These are phyloP conservation scores for Fusarium mundagurra DNA, from an alignment of 2,329 filamentous ascomycete genomes.

Conservation along the genomic window DNA sequence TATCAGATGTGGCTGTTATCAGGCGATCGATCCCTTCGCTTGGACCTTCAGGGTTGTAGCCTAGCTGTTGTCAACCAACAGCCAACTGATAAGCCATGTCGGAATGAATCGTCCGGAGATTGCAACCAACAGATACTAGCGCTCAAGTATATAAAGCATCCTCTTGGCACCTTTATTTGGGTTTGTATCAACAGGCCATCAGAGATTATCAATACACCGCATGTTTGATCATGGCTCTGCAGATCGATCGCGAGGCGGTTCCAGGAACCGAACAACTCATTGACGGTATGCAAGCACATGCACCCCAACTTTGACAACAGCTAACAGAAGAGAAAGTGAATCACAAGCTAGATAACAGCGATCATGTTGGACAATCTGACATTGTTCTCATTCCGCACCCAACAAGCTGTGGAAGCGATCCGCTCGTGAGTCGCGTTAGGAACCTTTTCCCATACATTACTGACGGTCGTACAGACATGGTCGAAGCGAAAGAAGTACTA, in stretches of 20 bases:
- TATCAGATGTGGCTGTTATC: background rate
- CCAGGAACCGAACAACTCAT: background rate
- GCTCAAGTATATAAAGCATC: background rate
- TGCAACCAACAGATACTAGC: background rate
- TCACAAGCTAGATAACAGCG: background rate
- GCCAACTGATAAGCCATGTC: background rate
- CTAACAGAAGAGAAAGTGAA: background rate
- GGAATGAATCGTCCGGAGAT: background rate
- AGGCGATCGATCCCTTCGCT: background rate
- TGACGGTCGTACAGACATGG: background rate
- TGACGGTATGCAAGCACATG: background rate
- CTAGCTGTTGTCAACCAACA: too few species aligned
- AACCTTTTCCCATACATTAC: fast-evolving
- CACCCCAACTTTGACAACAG: fast-evolving
- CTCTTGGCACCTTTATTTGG: background rate
- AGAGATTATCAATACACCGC: fast-evolving
- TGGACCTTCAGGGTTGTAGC: background rate
- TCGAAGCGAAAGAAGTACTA: background rate
- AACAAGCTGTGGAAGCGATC: background rate
- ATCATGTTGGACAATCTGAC: background rate
- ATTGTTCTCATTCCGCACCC: background rate
- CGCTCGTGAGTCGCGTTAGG: background rate
- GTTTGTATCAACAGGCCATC: too few species aligned
- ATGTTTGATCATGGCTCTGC: background rate
- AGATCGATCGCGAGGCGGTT: background rate